Conservation (phyloP, 176 grass and related monocot genomes). For the Oryza coarctata region DNA sequence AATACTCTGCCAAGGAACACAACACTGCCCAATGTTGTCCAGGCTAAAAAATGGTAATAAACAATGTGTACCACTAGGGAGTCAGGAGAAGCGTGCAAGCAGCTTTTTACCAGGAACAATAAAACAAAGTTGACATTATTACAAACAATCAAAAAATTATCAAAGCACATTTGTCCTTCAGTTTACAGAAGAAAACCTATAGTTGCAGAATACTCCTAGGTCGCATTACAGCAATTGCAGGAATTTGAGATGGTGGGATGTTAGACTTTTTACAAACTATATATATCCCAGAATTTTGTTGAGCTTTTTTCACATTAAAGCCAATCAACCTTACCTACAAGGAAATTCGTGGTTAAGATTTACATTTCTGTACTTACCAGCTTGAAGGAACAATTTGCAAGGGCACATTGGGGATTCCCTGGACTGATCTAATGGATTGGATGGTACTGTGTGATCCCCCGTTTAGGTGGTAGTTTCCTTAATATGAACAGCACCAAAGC, state of each 20-base stretch:
- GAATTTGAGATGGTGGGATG: background rate
- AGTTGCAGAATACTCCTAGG: background rate
- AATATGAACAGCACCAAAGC: conserved; percentile 65
- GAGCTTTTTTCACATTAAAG: background rate
- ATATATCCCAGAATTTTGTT: conserved; percentile 10
- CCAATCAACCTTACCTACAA: background rate
- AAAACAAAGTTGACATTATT: background rate
- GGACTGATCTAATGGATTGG: conserved; percentile 51
- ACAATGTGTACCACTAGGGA: too few species aligned
- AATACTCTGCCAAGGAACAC: background rate
- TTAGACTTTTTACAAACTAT: conserved; percentile 9
- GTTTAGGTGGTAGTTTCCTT: conserved; percentile 64
- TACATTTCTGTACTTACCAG: conserved; percentile 27
- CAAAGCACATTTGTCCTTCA: background rate
- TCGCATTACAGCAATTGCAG: background rate
- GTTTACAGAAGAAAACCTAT: background rate
- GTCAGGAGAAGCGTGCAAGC: background rate
- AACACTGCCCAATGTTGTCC: too few species aligned
- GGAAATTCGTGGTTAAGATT: conserved; percentile 4
- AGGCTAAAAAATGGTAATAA: background rate
- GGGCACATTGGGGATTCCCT: background rate
- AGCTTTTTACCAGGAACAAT: background rate
- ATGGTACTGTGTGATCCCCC: conserved; percentile 64
- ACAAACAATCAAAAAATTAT: conserved; percentile 6
- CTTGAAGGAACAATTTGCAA: background rate